phyloP scores from a whole-genome alignment of 2,329 filamentous ascomycete genomes.

The Cryphonectria parasitica region DNA sequence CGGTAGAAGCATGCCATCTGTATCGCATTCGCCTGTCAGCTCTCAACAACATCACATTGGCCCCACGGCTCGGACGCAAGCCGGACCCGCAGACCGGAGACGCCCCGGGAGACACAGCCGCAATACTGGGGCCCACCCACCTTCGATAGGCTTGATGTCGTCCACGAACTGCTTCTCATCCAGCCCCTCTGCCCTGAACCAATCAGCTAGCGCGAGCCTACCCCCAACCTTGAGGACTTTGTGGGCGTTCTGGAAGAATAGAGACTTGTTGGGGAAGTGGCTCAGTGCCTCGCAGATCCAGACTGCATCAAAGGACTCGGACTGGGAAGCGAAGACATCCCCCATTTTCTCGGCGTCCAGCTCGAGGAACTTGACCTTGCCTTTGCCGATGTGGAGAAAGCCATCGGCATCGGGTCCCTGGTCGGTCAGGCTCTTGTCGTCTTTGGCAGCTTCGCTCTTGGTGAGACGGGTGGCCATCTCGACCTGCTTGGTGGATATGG shows the following conservation, averaged over 20 bases:
- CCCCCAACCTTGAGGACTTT: slow-evolving; percentile 53
- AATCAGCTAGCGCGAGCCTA: slow-evolving; percentile 62
- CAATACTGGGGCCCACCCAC: slow-evolving; percentile 35
- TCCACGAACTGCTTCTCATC: slow-evolving; percentile 47
- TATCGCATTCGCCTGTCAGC: background rate
- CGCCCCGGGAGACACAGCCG: background rate
- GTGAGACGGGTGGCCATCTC: slow-evolving; percentile 60
- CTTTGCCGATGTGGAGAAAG: slow-evolving; percentile 46
- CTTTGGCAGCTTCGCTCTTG: slow-evolving; percentile 38
- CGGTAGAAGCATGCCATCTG: slow-evolving; percentile 64
- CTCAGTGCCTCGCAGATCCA: slow-evolving; percentile 67
- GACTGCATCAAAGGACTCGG: slow-evolving; percentile 55
- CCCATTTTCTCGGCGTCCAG: slow-evolving; percentile 66
- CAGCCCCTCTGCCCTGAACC: slow-evolving; percentile 60
- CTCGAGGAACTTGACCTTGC: slow-evolving; percentile 58
- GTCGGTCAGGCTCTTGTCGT: slow-evolving; percentile 21
- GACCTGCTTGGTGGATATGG: slow-evolving; percentile 63
- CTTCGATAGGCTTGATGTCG: slow-evolving; percentile 64
- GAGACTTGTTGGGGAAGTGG: slow-evolving; percentile 61
- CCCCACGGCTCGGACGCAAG: background rate
- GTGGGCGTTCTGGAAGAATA: slow-evolving; percentile 60
- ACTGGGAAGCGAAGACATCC: slow-evolving; percentile 49
- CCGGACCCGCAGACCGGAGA: background rate
- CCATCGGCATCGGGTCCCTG: slow-evolving; percentile 37
- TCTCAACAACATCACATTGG: background rate